phyloP scores from a whole-genome alignment of 495 filamentous ascomycete genomes.

The Immersiella caudata region DNA sequence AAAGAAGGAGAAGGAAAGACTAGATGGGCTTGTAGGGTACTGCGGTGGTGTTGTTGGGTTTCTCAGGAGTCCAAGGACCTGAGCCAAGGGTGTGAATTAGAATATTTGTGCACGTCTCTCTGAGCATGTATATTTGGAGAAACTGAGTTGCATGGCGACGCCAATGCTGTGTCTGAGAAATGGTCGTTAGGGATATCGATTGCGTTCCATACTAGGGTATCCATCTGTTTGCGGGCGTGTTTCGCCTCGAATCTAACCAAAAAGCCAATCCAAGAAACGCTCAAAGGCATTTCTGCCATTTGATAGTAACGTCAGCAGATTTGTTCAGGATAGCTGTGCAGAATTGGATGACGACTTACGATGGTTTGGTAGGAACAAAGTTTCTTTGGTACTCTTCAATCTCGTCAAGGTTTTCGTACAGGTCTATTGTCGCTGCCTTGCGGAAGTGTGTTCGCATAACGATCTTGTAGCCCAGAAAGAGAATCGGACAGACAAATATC shows the following conservation, averaged over 20 bases:
- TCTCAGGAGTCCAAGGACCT: slow-evolving; percentile 66
- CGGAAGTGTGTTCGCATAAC: slow-evolving; percentile 63
- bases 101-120: not conserved
- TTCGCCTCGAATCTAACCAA: slow-evolving; percentile 26
- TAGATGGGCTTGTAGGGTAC: slow-evolving; percentile 79
- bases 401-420: slow-evolving; percentile 64
- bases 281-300: slow-evolving; percentile 33
- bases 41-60: slow-evolving; percentile 89
- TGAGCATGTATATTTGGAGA: not conserved
- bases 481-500: slow-evolving; percentile 65
- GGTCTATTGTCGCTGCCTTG: slow-evolving; percentile 63
- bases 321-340: not conserved
- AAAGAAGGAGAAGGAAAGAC: slow-evolving; percentile 65
- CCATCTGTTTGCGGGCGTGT: not conserved
- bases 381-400: slow-evolving; percentile 74
- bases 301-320: slow-evolving; percentile 11
- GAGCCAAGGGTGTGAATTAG: not conserved
- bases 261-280: slow-evolving; percentile 30
- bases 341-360: slow-evolving; percentile 50
- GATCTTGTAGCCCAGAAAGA: slow-evolving; percentile 74
- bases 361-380: slow-evolving; percentile 60
- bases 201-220: not conserved
- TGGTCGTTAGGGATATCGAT: not conserved
- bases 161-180: not conserved
- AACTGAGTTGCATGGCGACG: not conserved